Evolutionary conservation across 2,329 filamentous ascomycete genomes (phyloP).

Genomic region (Talaromyces sp.): DNA sequence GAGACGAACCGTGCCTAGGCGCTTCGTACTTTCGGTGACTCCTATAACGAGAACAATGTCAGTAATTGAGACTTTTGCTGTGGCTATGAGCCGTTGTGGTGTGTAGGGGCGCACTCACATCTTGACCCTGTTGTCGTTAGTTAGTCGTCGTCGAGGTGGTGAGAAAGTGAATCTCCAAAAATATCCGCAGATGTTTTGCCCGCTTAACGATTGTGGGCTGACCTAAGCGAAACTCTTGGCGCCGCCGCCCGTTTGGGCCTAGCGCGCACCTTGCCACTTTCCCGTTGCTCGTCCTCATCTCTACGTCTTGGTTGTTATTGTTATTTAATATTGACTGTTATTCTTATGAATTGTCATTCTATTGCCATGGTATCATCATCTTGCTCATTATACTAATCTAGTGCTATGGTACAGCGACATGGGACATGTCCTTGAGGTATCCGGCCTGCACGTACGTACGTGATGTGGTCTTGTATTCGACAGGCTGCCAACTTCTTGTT

Average conservation of each 20-base stretch:
- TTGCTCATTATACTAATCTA: background rate
- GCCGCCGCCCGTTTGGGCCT: conserved; percentile 12
- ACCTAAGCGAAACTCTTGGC: conserved; percentile 35
- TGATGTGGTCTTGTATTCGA: background rate
- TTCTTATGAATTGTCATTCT: background rate
- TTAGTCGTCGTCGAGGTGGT: conserved; percentile 44
- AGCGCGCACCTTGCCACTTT: background rate
- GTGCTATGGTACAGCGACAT: background rate
- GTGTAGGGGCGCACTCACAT: conserved; percentile 33
- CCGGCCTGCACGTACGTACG: background rate
- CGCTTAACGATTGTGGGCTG: conserved; percentile 39
- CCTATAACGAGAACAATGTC: conserved; percentile 28
- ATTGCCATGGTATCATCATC: background rate
- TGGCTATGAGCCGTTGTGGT: background rate
- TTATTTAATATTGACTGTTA: background rate
- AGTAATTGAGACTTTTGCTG: conserved; percentile 19
- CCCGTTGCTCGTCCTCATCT: background rate
- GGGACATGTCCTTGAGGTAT: background rate
- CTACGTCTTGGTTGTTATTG: background rate
- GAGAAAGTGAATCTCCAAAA: conserved; percentile 35
- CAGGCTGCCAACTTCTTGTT: background rate
- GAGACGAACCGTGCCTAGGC: conserved; percentile 89
- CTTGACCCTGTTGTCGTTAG: conserved; percentile 46
- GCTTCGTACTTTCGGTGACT: conserved; percentile 71
- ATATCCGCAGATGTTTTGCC: conserved; percentile 34